These are phyloP conservation scores for Leishmania aethiopica DNA, from an alignment of 208 protist species.

Conservation along the genomic window DNA sequence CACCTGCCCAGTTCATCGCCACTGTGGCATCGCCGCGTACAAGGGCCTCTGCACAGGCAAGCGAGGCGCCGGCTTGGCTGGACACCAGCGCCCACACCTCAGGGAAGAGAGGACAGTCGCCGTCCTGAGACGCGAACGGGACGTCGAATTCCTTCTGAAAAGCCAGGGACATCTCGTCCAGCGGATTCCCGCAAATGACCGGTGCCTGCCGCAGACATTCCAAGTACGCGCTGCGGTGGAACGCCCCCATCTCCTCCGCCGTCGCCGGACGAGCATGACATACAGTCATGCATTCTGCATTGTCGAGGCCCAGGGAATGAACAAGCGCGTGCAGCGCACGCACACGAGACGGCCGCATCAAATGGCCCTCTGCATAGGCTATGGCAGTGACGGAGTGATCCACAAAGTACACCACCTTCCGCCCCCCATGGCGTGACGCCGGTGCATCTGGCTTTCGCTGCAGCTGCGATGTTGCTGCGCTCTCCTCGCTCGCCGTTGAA, in stretches of 20 bases:
- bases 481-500: background rate
- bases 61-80: slow-evolving; percentile 88
- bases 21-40: slow-evolving; percentile 92
- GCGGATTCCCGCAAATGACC: slow-evolving; percentile 70
- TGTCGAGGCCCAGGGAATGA: slow-evolving; percentile 66
- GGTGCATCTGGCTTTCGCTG: background rate
- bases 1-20: slow-evolving; percentile 99
- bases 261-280: slow-evolving; percentile 60
- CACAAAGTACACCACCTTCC: slow-evolving; percentile 79
- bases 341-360: slow-evolving; percentile 82
- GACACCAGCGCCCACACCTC: slow-evolving; percentile 79
- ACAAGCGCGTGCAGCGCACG: slow-evolving; percentile 75
- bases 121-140: slow-evolving; percentile 51
- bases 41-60: slow-evolving; percentile 96
- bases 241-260: slow-evolving; percentile 61
- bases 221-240: slow-evolving; percentile 76
- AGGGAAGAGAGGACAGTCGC: slow-evolving; percentile 83
- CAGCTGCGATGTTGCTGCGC: background rate
- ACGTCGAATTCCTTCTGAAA: slow-evolving; percentile 87
- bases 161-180: slow-evolving; percentile 52
- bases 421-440: background rate
- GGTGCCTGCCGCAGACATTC: slow-evolving; percentile 67
- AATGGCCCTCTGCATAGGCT: slow-evolving; percentile 68
- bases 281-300: slow-evolving; percentile 48
- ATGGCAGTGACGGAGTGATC: slow-evolving; percentile 74